Base-by-base conservation (phyloP, 805 yeast genomes). In the Ogataea philodendri region DNA sequence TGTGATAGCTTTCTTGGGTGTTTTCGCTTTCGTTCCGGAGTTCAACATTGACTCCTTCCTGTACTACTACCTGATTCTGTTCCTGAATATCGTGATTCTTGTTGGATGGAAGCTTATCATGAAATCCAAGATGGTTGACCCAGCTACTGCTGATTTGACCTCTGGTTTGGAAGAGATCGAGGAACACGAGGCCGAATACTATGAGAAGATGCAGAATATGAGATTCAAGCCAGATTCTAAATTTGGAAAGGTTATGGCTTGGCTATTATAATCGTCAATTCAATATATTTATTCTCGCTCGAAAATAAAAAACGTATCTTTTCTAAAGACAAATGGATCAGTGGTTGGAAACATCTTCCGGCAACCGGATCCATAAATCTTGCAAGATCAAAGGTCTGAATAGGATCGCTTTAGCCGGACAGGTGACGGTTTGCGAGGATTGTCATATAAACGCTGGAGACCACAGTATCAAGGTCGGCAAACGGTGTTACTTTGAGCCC, bases 301-400 rank as follows among this genome's bases (percentile, higher is more conserved):
- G n/a, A n/a, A n/a, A n/a, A n/a, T n/a, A n/a, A n/a, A n/a, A n/a
- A n/a, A n/a, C n/a, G n/a, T n/a, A n/a, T n/a, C n/a, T n/a, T n/a
- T n/a, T n/a, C n/a, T n/a, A n/a, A n/a, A n/a, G 17, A 20, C 8
- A 23, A 15, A 26, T 37, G 41, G 35, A 36, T 17, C 35, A 43
- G 9, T 72, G 72, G 72, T 57, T 71, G 4, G 78, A 74, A 41
- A 76, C 82, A 0, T 48, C 64, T 3, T 62, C 72, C 3, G 78
- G 78, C 1, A 75, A 72, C 47, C 57, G 76, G 23, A 70, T 77
- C 20, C 67, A 76, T 28, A 60, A 58, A 33, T 40, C 49, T 2
- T 72, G 80, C 2, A 27, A 37, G n/a, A 65, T 76, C 27, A 51
- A 50, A 2, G 74, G 74, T 2, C 55, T 76, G 0, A 55, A 63